Conservation (phyloP, 2,329 filamentous ascomycete genomes). For the Trichoderma polysporum region DNA sequence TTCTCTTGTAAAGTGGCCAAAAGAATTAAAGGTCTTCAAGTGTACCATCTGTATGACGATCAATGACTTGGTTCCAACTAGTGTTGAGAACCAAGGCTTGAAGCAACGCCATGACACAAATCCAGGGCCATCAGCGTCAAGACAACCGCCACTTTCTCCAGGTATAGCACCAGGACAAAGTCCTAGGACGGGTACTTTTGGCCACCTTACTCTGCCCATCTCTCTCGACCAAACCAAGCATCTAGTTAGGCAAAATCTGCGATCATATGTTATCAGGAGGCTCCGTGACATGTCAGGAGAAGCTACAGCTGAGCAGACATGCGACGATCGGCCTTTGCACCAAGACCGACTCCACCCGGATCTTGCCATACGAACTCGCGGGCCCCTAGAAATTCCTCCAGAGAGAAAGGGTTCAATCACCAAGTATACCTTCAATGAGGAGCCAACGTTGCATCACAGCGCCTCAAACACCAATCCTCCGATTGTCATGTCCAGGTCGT, state of each 20-base stretch:
- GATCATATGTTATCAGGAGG: constrained; percentile 32
- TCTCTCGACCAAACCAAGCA: constrained; percentile 37
- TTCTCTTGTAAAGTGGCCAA: constrained; percentile 76
- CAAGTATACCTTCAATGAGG: constrained; percentile 39
- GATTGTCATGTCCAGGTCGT: constrained; percentile 35
- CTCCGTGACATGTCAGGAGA: constrained; percentile 22
- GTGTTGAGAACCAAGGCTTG: constrained; percentile 27
- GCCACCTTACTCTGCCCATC: constrained; percentile 31
- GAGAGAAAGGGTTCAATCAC: constrained; percentile 13
- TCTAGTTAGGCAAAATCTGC: constrained; percentile 37
- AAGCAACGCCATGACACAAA: constrained; percentile 28
- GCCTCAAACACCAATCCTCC: constrained; percentile 27
- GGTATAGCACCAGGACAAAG: constrained; percentile 17
- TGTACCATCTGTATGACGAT: constrained; percentile 83
- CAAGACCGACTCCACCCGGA: constrained; percentile 19
- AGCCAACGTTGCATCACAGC: constrained; percentile 38
- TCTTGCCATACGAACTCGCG: constrained; percentile 2
- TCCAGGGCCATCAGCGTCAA: constrained; percentile 12
- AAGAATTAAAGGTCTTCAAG: constrained; percentile 69
- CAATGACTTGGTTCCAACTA: constrained; percentile 63
- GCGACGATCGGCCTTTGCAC: constrained; percentile 3
- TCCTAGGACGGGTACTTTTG: constrained; percentile 14
- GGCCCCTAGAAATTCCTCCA: background rate
- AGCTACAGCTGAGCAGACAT: constrained; percentile 20
- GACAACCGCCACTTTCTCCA: background rate